phyloP scores from a whole-genome alignment of 805 yeast genomes.

The Ogataea neopini region DNA sequence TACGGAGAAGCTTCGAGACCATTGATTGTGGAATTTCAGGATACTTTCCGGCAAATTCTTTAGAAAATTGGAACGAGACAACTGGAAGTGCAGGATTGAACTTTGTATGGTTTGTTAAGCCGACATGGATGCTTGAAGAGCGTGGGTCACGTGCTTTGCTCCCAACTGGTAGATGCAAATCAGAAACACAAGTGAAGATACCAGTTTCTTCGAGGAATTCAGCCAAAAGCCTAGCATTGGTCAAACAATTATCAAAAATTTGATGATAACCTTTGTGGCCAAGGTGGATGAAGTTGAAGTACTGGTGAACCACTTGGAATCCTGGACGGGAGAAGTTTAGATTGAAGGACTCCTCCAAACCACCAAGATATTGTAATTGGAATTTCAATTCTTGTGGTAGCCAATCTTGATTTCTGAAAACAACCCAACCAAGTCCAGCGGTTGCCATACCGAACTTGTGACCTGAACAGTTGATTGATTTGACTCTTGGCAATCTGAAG shows the following conservation, averaged over 20 bases:
- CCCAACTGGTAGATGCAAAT: constrained; percentile 65
- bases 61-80: constrained; percentile 77
- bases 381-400: constrained; percentile 75
- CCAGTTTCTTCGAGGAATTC: constrained; percentile 62
- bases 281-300: constrained; percentile 70
- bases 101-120: constrained; percentile 38
- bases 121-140: background rate
- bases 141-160: constrained; percentile 25
- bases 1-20: constrained; percentile 69
- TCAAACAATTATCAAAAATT: constrained; percentile 60
- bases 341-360: constrained; percentile 82
- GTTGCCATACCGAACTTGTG: constrained; percentile 91
- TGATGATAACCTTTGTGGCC: constrained; percentile 74
- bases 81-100: constrained; percentile 85
- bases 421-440: constrained; percentile 91
- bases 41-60: constrained; percentile 54
- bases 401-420: constrained; percentile 67
- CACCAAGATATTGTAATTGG: constrained; percentile 82
- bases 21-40: constrained; percentile 84
- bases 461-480: constrained; percentile 85
- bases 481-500: constrained; percentile 73
- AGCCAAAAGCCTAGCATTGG: constrained; percentile 71
- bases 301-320: constrained; percentile 85
- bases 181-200: constrained; percentile 72
- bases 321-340: constrained; percentile 93